phyloP scores from a whole-genome alignment of 768 basidiomycete genomes.

The Strobilomyces dryophilus region DNA sequence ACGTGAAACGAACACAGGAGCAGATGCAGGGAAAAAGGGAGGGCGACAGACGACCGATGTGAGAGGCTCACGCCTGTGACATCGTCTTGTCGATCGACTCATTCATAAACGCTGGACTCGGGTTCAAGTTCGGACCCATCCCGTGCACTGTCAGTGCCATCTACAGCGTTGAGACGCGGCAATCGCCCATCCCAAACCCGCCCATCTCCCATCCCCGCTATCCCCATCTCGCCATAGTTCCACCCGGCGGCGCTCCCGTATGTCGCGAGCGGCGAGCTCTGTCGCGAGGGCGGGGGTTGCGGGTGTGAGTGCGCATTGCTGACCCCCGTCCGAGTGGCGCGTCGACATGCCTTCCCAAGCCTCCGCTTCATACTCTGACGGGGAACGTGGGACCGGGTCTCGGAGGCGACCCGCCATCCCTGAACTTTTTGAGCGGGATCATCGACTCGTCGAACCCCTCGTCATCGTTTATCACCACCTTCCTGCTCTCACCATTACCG shows the following conservation, averaged over 20 bases:
- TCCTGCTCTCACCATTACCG: conserved; percentile 93
- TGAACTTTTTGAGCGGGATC: conserved; percentile 98
- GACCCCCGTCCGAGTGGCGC: conserved; percentile 67
- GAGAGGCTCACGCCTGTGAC: no score
- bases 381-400: conserved; percentile 6
- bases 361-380: conserved; percentile 86
- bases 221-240: conserved; percentile 54
- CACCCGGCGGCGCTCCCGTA: conserved; percentile 66
- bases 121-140: no score
- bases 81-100: no score
- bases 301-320: conserved; percentile 60
- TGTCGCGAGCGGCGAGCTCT: conserved; percentile 61
- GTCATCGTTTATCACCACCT: conserved; percentile 88
- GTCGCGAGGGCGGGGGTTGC: conserved; percentile 49
- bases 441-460: conserved; percentile 97
- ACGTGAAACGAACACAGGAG: no score
- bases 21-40: no score
- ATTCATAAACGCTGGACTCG: no score
- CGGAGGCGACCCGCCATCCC: conserved; percentile 61
- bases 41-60: no score
- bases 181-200: conserved; percentile 65
- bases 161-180: no score
- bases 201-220: conserved; percentile 60
- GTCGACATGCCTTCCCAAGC: conserved; percentile 77
- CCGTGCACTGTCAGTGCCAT: no score